Evolutionary conservation across 2,329 filamentous ascomycete genomes (phyloP).

Genomic region (Aspergillus pseudoviridinutans): DNA sequence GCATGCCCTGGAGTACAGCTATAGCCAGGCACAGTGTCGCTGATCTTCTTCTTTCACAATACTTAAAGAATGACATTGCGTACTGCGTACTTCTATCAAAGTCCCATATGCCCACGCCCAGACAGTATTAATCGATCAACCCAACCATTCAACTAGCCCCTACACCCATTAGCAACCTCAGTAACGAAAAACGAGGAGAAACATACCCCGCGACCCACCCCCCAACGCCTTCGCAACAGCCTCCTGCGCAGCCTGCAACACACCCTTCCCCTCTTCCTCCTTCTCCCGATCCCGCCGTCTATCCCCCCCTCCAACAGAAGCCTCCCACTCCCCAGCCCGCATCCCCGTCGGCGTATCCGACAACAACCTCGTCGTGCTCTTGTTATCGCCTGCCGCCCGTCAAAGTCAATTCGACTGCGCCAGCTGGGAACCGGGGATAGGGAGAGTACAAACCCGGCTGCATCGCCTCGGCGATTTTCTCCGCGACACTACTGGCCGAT

Average conservation of each 20-base stretch:
- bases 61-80: too few species aligned
- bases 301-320: background rate
- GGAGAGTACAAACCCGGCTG: constrained; percentile 13
- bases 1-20: constrained; percentile 30
- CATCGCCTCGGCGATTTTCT: constrained; percentile 14
- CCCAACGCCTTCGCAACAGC: constrained; percentile 24
- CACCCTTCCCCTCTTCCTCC: constrained; percentile 6
- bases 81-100: too few species aligned
- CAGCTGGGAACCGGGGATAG: too few species aligned
- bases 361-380: constrained; percentile 12
- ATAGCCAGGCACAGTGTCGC: constrained; percentile 10
- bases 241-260: constrained; percentile 18
- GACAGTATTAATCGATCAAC: background rate
- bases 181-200: too few species aligned
- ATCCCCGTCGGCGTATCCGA: constrained; percentile 16
- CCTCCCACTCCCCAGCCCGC: constrained; percentile 6
- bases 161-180: background rate
- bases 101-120: too few species aligned
- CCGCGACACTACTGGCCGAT: constrained; percentile 17
- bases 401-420: too few species aligned
- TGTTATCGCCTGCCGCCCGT: constrained; percentile 14
- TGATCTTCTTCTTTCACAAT: too few species aligned
- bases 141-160: background rate
- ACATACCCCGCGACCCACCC: constrained; percentile 19
- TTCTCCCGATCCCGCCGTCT: background rate